Evolutionary conservation across 441 rosid species (phyloP).

Genomic region (Eruca vesicaria): DNA sequence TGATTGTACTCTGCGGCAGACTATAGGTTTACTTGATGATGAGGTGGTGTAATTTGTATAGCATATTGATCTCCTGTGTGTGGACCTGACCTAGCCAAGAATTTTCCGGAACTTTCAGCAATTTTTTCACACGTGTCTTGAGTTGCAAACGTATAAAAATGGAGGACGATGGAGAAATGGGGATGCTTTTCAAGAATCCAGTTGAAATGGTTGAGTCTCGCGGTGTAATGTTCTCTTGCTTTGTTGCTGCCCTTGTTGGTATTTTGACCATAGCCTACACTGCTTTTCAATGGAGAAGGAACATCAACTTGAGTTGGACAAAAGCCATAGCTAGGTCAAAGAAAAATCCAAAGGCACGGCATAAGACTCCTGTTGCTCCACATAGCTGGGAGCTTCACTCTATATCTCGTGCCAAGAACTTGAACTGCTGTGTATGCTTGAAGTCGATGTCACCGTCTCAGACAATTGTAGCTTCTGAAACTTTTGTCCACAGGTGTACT

Average conservation of each 20-base stretch:
- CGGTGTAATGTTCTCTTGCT: slow-evolving; percentile 59
- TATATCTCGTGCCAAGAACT: slow-evolving; percentile 70
- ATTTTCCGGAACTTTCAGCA: neutral
- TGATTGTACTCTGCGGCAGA: neutral
- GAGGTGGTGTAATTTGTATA: slow-evolving; percentile 11
- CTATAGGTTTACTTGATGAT: slow-evolving; percentile 6
- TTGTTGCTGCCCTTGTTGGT: slow-evolving; percentile 78
- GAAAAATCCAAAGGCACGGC: slow-evolving; percentile 81
- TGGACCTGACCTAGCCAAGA: slow-evolving; percentile 6
- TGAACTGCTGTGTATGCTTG: slow-evolving; percentile 87
- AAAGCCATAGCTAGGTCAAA: slow-evolving; percentile 92
- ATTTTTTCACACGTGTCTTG: neutral
- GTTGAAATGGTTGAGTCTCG: slow-evolving; percentile 52
- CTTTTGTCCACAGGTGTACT: slow-evolving; percentile 60
- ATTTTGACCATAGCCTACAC: slow-evolving; percentile 82
- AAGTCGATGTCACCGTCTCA: slow-evolving; percentile 77
- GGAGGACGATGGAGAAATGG: slow-evolving; percentile 64
- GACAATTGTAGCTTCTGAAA: slow-evolving; percentile 54
- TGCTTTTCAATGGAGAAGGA: slow-evolving; percentile 95
- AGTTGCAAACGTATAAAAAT: slow-evolving; percentile 35
- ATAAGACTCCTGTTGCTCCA: slow-evolving; percentile 64
- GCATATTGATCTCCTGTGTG: neutral
- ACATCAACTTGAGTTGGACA: slow-evolving; percentile 89
- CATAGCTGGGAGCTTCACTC: slow-evolving; percentile 76
- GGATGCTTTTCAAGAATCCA: slow-evolving; percentile 49